Base-by-base conservation (phyloP, 2,329 filamentous ascomycete species). In the Calcarisporium arbuscula region DNA sequence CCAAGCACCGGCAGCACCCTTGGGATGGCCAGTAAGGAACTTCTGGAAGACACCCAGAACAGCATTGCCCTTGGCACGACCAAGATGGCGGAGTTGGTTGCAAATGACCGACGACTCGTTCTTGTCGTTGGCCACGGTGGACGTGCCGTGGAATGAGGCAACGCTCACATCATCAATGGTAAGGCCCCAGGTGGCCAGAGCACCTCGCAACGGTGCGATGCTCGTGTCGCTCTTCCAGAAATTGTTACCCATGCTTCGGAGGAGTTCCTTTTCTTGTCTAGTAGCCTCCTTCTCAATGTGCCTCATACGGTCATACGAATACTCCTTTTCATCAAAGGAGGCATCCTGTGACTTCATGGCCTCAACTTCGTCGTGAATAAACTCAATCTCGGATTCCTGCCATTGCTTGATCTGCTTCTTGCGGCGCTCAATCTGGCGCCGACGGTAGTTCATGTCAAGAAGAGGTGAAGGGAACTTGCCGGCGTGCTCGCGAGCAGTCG, bases 11-110 rank as follows among this genome's bases (percentile, higher is more conserved):
- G 92, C 92, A 53, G 92, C 90, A 81, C 92, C 92, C 80, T 98
- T 98, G 54, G 92, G 92, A 61, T 98, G 92, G 62, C 92, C 92
- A 35, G 94, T 98, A 42, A 98, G 80, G 63, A 94, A 96, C 67
- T 98, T 98, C 68, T 98, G 92, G 84, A 96, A 98, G 60, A 98
- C 89, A 70, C 89, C 92, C 46, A 96, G 67, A 11, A 98, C 72
- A 20, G 92, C 89, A 55, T 98, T 98, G 54, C 94, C 92, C 80
- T 95, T 95, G 65, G 82, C 83, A 51, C 92, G 85, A 47, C 92
- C 92, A 34, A 98, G 81, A 58, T 98, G 94, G 50, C 82, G 81
- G 63, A 98, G 79, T 67, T 98, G 94, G 61, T 95, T 80, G 72
- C 90, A 95, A 51, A 98, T 84, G 54, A 95, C 92, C 35, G 89